Evolutionary conservation across 495 filamentous ascomycete genomes (phyloP).

Genomic region (Pseudomonodictys pantanalensis): DNA sequence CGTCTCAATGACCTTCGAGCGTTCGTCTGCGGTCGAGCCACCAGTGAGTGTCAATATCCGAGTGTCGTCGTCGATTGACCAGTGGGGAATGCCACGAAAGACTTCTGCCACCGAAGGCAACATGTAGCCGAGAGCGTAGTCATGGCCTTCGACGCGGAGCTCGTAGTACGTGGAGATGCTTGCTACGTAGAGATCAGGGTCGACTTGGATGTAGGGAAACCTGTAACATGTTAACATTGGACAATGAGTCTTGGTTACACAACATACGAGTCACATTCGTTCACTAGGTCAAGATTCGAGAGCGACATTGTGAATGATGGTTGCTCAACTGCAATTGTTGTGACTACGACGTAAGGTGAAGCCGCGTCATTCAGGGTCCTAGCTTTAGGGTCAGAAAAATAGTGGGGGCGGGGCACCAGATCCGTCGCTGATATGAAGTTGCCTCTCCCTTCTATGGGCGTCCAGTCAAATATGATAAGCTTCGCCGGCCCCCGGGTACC

Average conservation of each 20-base stretch:
- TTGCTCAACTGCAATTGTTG: not conserved
- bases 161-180: slow-evolving; percentile 40
- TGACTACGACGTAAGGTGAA: too few species aligned
- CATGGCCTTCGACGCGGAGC: slow-evolving; percentile 36
- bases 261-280: slow-evolving; percentile 41
- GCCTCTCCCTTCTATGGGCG: too few species aligned
- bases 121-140: slow-evolving; percentile 49
- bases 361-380: too few species aligned
- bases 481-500: too few species aligned
- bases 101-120: slow-evolving; percentile 47
- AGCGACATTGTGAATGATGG: slow-evolving; percentile 15
- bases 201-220: slow-evolving; percentile 43
- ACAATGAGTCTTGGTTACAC: not conserved
- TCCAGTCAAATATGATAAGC: too few species aligned
- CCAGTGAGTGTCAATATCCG: slow-evolving; percentile 37
- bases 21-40: slow-evolving; percentile 39
- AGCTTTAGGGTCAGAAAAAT: too few species aligned
- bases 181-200: slow-evolving; percentile 37
- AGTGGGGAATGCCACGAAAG: slow-evolving; percentile 36
- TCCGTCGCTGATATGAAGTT: too few species aligned
- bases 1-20: slow-evolving; percentile 56
- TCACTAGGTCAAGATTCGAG: slow-evolving; percentile 41
- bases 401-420: too few species aligned
- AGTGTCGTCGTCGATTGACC: slow-evolving; percentile 39
- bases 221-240: slow-evolving; percentile 7